Evolutionary conservation across 2,329 filamentous ascomycete species (phyloP), one percentile per base, ranked within the genome.

Genomic region (Penicillium sp.): DNA sequence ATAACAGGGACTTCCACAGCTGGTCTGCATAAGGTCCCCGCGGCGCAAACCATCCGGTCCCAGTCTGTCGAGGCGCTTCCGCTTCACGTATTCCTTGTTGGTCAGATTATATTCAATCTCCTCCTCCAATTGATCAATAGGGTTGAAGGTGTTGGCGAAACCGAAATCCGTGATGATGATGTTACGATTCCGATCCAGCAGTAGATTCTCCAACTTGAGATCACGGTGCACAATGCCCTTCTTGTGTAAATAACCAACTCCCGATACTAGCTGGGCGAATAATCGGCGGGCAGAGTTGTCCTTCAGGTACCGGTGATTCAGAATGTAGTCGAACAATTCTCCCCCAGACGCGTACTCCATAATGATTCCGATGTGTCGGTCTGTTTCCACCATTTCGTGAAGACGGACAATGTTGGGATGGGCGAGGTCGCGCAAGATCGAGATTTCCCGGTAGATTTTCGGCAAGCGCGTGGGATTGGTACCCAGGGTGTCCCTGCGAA

Each of bases 111-210:
- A 85, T 75, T 98, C 95, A 63, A 97, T 90, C 57, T 97, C 93
- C 58, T 96, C 91, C 5, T 85, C 86, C 39, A 99, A 82, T 73
- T 97, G 92, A 70, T 99, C 95, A 35, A 81, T 79, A 0, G 95
- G 86, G 70, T 97, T 90, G 71, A 99, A 99, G 0, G 93, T 98
- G 76, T 99, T 99, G 65, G 95, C 95, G 73, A 99, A 99, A 19
- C 95, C 95, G 76, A 99, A 99, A 77, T 99, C 95, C 16, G 95
- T 99, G 71, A 99, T 99, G 77, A 99, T 99, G 70, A 99, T 98
- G 79, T 99, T 99, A 62, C 92, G 89, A 72, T 99, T 97, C 61
- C 93, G 89, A 76, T 99, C 95, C 51, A 99, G 83, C 37, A 99
- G 83, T 68, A 99, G 75, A 71, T 99, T 99, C 77, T 99, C 95